A percentile compares a stretch with the other conserved stretches of the same genome.
phyloP scores from a whole-genome alignment of 2,329 filamentous ascomycete species.

The Fusarium ambrosium region DNA sequence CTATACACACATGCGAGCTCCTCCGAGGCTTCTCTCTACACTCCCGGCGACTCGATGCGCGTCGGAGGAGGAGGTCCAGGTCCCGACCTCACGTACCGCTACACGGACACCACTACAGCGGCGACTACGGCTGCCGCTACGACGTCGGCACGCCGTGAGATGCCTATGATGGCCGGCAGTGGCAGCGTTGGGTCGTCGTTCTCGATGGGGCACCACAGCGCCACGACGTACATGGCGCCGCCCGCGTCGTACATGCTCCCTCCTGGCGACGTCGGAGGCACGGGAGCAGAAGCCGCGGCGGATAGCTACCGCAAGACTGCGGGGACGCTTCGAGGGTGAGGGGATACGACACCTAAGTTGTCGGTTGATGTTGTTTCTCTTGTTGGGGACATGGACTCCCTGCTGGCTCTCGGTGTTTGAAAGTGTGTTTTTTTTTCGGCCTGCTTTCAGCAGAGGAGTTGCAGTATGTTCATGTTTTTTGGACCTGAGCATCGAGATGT shows the following conservation, averaged over 20 bases:
- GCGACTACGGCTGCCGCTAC: conserved; percentile 26
- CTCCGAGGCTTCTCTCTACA: conserved; percentile 31
- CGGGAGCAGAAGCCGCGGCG: conserved; percentile 12
- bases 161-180: conserved; percentile 25
- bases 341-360: background rate
- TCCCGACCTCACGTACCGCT: conserved; percentile 49
- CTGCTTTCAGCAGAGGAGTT: background rate
- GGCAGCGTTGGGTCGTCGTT: conserved; percentile 12
- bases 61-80: background rate
- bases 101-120: conserved; percentile 47
- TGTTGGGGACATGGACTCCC: background rate
- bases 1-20: conserved; percentile 36
- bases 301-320: conserved; percentile 40
- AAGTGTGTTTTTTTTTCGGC: conserved; percentile 10
- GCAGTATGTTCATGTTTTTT: conserved; percentile 20
- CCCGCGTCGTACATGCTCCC: conserved; percentile 39
- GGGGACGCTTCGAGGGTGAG: conserved; percentile 25
- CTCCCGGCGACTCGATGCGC: conserved; percentile 26
- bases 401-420: background rate
- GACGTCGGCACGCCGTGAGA: conserved; percentile 27
- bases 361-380: background rate
- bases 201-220: conserved; percentile 24
- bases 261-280: conserved; percentile 26
- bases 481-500: background rate
- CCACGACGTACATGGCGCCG: conserved; percentile 25